Evolutionary conservation across 805 yeast species (phyloP), one percentile per base, ranked within the genome.

Genomic region (Suhomyces prunicola): DNA sequence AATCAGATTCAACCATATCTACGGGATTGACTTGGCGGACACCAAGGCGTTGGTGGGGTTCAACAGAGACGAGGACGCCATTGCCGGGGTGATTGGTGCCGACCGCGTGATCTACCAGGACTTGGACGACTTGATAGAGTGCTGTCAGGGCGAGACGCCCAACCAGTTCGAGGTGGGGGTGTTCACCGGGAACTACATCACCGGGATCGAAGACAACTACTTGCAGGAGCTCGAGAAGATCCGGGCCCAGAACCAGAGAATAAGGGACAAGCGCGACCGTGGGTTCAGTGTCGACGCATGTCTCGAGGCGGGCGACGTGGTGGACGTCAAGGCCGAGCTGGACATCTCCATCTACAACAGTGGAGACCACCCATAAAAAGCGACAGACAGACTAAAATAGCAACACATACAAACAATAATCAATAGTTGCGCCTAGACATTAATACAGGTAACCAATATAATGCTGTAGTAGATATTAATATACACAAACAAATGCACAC

Each of bases 11-110:
- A 94, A 94, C 74, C 99, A 94, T 68, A 90, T 94, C 54, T 94
- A 94, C 70, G 99, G 99, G 69, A 94, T 94, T 60, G 99, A 94
- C 74, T 81, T 94, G 56, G 98, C 99, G 27, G 98, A 94, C 66
- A 89, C 93, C 47, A 88, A 84, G 70, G 97, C 97, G 9, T 78
- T 94, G 35, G 97, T 94, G 45, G 99, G 97, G 5, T 94, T 82
- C 71, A 77, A 86, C 61, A 84, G 87, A 62, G 74, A 84, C 7
- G 93, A 86, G 57, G 83, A 82, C 1, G 90, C 89, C 68, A 85
- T 94, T 58, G 86, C 94, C 12, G 63, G 78, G 48, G 88, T 78
- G 6, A 82, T 94, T 56, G 96, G 96, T 46, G 97, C 98, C 47
- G 98, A 94, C 68, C 81, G 79, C 60, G 97, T 94, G 33, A 86